phyloP scores from a whole-genome alignment of 345 rosid genomes.

The Euphorbia peplus region DNA sequence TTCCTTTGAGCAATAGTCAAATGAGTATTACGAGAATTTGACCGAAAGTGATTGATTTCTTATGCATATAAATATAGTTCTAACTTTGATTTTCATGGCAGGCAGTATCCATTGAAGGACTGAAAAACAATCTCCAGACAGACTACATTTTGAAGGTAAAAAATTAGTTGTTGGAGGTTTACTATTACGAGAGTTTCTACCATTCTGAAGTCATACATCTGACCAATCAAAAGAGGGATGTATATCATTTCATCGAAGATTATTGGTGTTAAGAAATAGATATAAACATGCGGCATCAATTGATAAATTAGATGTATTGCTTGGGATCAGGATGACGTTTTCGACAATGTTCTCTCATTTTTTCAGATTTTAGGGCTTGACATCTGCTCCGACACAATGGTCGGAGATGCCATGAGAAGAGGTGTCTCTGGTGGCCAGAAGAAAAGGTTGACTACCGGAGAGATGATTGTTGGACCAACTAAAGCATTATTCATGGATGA shows the following conservation, averaged over 20 bases:
- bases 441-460: conserved; percentile 49
- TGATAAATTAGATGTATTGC: too few species aligned
- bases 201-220: too few species aligned
- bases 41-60: background rate
- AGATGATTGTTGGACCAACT: conserved; percentile 65
- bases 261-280: too few species aligned
- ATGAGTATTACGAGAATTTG: background rate
- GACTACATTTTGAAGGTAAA: conserved; percentile 43
- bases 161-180: too few species aligned
- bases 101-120: conserved; percentile 38
- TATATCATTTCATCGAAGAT: too few species aligned
- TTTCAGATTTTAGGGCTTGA: conserved; percentile 43
- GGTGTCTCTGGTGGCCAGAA: conserved; percentile 44
- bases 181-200: too few species aligned
- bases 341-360: background rate
- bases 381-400: conserved; percentile 36
- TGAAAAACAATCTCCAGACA: conserved; percentile 33
- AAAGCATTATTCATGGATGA: conserved; percentile 71
- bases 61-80: background rate
- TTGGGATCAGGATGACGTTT: background rate
- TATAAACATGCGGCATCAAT: too few species aligned
- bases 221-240: too few species aligned
- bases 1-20: background rate
- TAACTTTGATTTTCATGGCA: conserved; percentile 10
- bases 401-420: conserved; percentile 41